Evolutionary conservation across 1,284 basidiomycete species (phyloP).

Genomic region (Ganoderma boninense): DNA sequence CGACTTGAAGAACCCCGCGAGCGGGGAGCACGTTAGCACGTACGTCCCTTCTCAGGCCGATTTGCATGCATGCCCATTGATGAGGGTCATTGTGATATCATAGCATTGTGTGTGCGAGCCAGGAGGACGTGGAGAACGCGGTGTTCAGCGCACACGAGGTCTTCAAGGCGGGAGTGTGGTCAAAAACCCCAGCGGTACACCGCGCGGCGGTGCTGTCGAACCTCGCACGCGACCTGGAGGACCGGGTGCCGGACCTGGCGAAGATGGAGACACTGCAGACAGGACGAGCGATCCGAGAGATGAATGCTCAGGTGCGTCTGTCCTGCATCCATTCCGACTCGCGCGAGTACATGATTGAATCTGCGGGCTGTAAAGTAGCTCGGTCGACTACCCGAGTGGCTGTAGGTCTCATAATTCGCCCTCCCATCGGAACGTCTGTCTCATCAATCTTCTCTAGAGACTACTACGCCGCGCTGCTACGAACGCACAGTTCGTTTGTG

Average conservation of each 20-base stretch:
- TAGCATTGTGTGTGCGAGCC: conserved; percentile 41
- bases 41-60: conserved; percentile 45
- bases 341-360: neutral
- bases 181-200: conserved; percentile 59
- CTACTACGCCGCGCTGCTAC: conserved; percentile 77
- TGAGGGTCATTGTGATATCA: neutral
- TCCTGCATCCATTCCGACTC: neutral
- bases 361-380: conserved; percentile 42
- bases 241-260: conserved; percentile 64
- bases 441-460: conserved; percentile 51
- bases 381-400: conserved; percentile 79
- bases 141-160: conserved; percentile 63
- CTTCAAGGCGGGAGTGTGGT: conserved; percentile 77
- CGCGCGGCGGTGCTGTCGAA: conserved; percentile 73
- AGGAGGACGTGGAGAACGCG: conserved; percentile 58
- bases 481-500: conserved; percentile 73
- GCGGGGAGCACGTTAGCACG: conserved; percentile 65
- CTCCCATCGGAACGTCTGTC: too few relatives aligned
- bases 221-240: conserved; percentile 68
- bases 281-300: conserved; percentile 79
- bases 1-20: conserved; percentile 71
- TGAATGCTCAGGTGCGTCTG: conserved; percentile 66
- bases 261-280: conserved; percentile 78
- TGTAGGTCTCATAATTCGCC: conserved; percentile 54
- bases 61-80: neutral